Percentiles rank a stretch among this genome's conserved stretches.
phyloP scores from a whole-genome alignment of 2,329 filamentous ascomycete species.

The Chaetoscypha palmicola region DNA sequence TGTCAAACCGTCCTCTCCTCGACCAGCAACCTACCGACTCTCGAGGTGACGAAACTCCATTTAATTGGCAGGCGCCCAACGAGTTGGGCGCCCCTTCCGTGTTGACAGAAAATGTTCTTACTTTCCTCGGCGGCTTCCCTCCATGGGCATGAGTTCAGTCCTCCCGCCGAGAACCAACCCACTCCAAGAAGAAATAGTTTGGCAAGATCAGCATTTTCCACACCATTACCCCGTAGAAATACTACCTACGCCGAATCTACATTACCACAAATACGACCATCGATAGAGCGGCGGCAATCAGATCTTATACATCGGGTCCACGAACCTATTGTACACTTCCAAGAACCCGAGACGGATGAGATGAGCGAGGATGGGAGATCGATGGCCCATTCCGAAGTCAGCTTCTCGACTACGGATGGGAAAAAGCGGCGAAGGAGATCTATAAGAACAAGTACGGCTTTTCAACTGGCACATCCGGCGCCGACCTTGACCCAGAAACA shows the following conservation, averaged over 20 bases:
- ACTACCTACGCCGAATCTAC: slow-evolving; percentile 20
- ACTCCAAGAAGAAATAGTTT: slow-evolving; percentile 22
- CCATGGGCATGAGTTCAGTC: slow-evolving; percentile 27
- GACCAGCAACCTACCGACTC: too few relatives aligned
- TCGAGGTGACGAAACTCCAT: not conserved
- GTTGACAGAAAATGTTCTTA: slow-evolving; percentile 26
- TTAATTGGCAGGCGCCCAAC: slow-evolving; percentile 16
- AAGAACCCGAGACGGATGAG: slow-evolving; percentile 24
- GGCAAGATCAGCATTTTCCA: slow-evolving; percentile 28
- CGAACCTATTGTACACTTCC: slow-evolving; percentile 25
- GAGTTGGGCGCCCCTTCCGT: slow-evolving; percentile 18
- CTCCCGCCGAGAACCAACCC: slow-evolving; percentile 14
- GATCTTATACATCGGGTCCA: slow-evolving; percentile 17
- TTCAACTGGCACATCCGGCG: slow-evolving; percentile 61
- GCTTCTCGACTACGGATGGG: slow-evolving; percentile 18
- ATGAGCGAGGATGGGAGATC: slow-evolving; percentile 30
- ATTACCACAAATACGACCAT: slow-evolving; percentile 11
- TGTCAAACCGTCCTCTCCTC: too few relatives aligned
- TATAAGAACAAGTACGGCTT: slow-evolving; percentile 53
- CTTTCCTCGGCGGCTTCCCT: slow-evolving; percentile 24
- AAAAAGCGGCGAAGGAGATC: slow-evolving; percentile 37
- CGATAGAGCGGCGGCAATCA: slow-evolving; percentile 23
- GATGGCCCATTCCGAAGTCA: slow-evolving; percentile 27
- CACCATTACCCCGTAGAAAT: slow-evolving; percentile 20
- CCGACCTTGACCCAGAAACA: slow-evolving; percentile 53